phyloP scores from a whole-genome alignment of 1,139 yeast species.

The Suhomyces maxii region DNA sequence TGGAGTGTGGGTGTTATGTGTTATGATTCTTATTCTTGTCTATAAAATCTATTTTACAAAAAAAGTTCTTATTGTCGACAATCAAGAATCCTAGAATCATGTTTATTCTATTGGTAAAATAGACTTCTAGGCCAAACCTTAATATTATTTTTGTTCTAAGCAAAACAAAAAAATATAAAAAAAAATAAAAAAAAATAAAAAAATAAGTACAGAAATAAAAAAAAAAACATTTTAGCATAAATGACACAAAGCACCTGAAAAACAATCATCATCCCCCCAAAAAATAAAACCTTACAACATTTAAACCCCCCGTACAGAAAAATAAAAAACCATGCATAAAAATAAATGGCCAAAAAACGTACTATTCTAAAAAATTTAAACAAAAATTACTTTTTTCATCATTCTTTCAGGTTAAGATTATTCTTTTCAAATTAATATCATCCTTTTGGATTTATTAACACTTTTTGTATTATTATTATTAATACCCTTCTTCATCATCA shows the following conservation, averaged over 20 bases:
- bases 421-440: constrained; percentile 10
- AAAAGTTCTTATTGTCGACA: background rate
- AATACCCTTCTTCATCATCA: constrained; percentile 8
- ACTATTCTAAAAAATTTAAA: constrained; percentile 6
- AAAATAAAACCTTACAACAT: background rate
- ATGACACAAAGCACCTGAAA: background rate
- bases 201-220: constrained; percentile 1
- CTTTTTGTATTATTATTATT: constrained; percentile 8
- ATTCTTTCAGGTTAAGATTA: constrained; percentile 12
- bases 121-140: background rate
- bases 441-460: constrained; percentile 5
- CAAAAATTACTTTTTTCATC: constrained; percentile 12
- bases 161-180: background rate
- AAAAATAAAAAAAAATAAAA: background rate
- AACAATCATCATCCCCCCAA: constrained; percentile 1
- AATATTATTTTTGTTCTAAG: background rate
- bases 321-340: constrained; percentile 4
- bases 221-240: background rate
- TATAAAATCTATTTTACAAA: background rate
- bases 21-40: background rate
- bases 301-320: background rate
- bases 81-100: background rate
- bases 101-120: background rate
- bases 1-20: too few relatives aligned
- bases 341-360: constrained; percentile 3